Evolutionary conservation across 495 filamentous ascomycete species (phyloP), one percentile per base, ranked within the genome.

Genomic region (Aspergillus funiculosus): DNA sequence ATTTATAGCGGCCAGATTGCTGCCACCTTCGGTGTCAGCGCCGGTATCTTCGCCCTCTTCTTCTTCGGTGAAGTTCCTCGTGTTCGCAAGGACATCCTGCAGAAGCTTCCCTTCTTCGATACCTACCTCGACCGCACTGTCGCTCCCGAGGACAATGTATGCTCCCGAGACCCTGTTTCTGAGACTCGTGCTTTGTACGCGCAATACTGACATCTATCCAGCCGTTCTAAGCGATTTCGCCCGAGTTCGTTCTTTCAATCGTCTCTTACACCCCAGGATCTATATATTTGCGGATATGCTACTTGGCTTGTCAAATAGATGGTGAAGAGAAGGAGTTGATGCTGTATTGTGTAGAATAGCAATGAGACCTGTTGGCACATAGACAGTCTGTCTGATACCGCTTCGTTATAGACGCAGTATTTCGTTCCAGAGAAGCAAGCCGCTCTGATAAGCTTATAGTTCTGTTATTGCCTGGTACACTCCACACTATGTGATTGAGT

Each of bases 11-110:
- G 71, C 43, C 51, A 62, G 24, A 74, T 78, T 17, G 70, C 71
- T 13, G 76, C 55, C 43, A 68, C 64, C 24, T 85, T 86, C 63
- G 82, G 80, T 51, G 75, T 72, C 49, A 69, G 74, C 32, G 76
- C 74, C 29, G 81, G 76, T 52, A 60, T 79, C 57, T 79, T 78
- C 61, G 78, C 75, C n/a, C 60, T 87, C 51, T 84, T 80, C 68
- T 81, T 85, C 75, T 77, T 87, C 66, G 74, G 78, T 42, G 83
- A 83, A 40, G 72, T 87, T 28, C 83, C 83, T 39, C 73, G 76
- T 58, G 79, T 87, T 30, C 66, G 76, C 58, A 75, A 66, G 49
- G 83, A 87, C 63, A 82, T 87, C 56, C 58, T 79, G 36, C 68
- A 75, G 69, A 74, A 81, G 69, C 52, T 84, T 26, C 81, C 81